phyloP scores from a whole-genome alignment of 805 yeast species.

The Candida multigemmis region DNA sequence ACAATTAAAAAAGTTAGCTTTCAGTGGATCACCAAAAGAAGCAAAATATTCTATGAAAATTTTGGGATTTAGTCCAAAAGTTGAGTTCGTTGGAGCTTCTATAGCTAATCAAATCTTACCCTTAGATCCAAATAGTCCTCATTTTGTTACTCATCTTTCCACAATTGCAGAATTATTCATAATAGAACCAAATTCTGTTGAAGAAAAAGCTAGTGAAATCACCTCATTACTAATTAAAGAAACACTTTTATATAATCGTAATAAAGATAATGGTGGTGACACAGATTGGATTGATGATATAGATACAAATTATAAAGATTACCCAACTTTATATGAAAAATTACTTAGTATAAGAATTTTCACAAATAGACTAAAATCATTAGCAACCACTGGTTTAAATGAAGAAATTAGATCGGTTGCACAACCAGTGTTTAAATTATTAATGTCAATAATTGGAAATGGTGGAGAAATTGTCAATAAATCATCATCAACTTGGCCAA shows the following conservation, averaged over 20 bases:
- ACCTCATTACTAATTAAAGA: constrained; percentile 54
- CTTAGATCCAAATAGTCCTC: constrained; percentile 22
- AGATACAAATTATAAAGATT: constrained; percentile 13
- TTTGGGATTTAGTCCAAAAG: constrained; percentile 37
- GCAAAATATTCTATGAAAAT: constrained; percentile 59
- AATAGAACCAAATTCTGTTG: constrained; percentile 38
- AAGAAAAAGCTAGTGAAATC: constrained; percentile 46
- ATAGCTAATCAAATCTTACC: constrained; percentile 43
- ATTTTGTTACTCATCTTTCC: constrained; percentile 49
- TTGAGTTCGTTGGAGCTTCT: constrained; percentile 28
- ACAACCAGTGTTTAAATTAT: constrained; percentile 57
- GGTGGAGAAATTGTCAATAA: constrained; percentile 66
- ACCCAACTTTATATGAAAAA: constrained; percentile 37
- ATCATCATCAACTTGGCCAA: constrained; percentile 38
- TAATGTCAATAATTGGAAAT: constrained; percentile 58
- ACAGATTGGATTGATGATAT: constrained; percentile 38
- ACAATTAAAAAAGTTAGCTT: constrained; percentile 36
- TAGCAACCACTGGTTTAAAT: constrained; percentile 14
- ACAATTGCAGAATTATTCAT: constrained; percentile 51
- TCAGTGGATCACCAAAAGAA: constrained; percentile 47
- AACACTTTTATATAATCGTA: constrained; percentile 35
- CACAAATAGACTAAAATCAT: constrained; percentile 45
- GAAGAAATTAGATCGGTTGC: constrained; percentile 34
- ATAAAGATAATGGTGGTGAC: constrained; percentile 9
- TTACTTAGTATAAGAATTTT: constrained; percentile 45